Evolutionary conservation across 2,329 filamentous ascomycete genomes (phyloP), one percentile per base, ranked within the genome.

Genomic region (Elsinoe batatas): DNA sequence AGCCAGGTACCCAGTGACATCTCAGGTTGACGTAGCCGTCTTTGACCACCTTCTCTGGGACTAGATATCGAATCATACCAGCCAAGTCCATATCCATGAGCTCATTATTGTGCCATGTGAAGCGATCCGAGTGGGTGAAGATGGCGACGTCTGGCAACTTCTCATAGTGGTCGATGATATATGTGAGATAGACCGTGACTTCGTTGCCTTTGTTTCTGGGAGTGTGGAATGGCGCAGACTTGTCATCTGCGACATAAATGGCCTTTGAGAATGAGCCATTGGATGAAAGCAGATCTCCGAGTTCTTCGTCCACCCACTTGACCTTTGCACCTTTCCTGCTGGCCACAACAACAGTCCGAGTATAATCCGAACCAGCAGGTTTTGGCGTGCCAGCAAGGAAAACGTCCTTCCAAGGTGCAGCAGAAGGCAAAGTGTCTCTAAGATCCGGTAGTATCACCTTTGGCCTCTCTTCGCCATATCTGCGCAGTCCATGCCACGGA

Each of bases 161-260:
- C 59, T 83, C 74, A 68, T 85, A 84, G 65, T 79, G 75, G 64
- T 82, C 79, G 62, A 82, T 76, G 62, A 84, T 75, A 66, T 81
- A 83, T 37, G 74, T 78, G 36, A 83, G 72, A 64, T 84, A 84
- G 6, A 81, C 75, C 69, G 81, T 78, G 33, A 79, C 80, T 67
- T 85, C 82, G 62, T 82, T 78, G 33, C 82, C 82, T 65, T 82
- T 82, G 62, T 80, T 79, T 38, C 42, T 38, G 3, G 26, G 33
- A 1, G 78, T 74, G 57, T 77, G 76, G 18, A 76, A 69, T 12
- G 67, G 64, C 2, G 76, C 76, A 1, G 62, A 65, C 5, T 69
- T 68, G 61, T 79, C 73, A 60, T 81, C 74, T 22, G 74, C 76
- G n/a, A 76, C 69, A 61, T 81, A 81, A n/a, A 76, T 66, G 3